These are phyloP conservation scores for Linanthus parryae DNA, from an alignment of 148 eudicot species.

Conservation along the genomic window DNA sequence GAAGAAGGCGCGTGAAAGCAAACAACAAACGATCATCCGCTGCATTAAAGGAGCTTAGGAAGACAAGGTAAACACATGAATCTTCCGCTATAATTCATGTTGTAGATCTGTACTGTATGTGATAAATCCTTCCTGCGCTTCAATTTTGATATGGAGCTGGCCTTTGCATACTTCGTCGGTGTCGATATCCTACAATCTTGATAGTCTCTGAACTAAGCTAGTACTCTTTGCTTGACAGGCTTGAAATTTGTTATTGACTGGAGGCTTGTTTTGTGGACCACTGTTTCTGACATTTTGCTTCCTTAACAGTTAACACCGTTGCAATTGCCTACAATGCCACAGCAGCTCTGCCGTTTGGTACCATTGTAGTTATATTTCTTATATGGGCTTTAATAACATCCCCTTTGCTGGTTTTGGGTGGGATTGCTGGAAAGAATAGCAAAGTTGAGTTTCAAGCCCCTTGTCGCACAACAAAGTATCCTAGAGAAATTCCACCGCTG, in stretches of 20 bases:
- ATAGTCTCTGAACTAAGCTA: background rate
- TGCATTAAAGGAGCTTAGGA: too few species aligned
- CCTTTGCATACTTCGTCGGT: too few species aligned
- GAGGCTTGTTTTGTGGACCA: constrained; percentile 12
- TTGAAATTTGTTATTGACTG: constrained; percentile 10
- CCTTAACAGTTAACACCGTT: constrained; percentile 11
- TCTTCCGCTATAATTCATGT: too few species aligned
- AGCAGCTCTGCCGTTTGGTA: constrained; percentile 11
- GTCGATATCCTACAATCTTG: too few species aligned
- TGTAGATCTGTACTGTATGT: too few species aligned
- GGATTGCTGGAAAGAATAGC: constrained; percentile 15
- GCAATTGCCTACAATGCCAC: constrained; percentile 7
- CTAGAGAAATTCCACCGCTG: constrained; percentile 11
- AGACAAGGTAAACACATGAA: too few species aligned
- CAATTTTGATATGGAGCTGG: too few species aligned
- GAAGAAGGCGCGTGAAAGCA: too few species aligned
- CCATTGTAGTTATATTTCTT: constrained; percentile 6
- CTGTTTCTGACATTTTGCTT: constrained; percentile 15
- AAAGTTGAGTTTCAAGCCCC: constrained; percentile 12
- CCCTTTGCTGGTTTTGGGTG: constrained; percentile 11
- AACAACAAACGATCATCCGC: too few species aligned
- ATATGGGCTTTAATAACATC: constrained; percentile 9
- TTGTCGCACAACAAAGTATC: constrained; percentile 10
- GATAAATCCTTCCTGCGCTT: too few species aligned
- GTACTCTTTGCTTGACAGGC: constrained; percentile 6